Base-by-base conservation (phyloP, 169 alveolate genomes). In the Eimeria brunetti region DNA sequence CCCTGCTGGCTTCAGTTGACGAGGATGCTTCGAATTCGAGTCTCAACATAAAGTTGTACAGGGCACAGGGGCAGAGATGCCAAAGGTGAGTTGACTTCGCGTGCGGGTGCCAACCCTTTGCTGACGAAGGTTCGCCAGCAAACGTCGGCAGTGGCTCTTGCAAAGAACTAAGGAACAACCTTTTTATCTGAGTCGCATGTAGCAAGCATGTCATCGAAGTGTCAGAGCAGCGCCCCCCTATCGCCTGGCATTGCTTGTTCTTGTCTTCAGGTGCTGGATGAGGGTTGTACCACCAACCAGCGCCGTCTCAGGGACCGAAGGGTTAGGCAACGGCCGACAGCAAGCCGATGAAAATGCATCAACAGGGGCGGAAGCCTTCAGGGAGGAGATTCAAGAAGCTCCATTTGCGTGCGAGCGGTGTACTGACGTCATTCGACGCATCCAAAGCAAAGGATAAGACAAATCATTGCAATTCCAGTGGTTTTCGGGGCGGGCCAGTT, bases 381-480 rank as follows among this genome's bases (percentile, higher is more conserved):
- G 20, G n/a, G 36, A 49, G 20, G 92, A 46, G 1, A 22, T 46
- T 62, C 49, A 22, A 44, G 62, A 60, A 20, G 33, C 67, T 24
- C 92, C 92, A 41, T 62, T 62, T 71, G 92, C 92, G 36, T 86
- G 92, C 49, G 83, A 38, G 58, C 60, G 92, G 62, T 86, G 92
- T 22, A 58, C 78, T 44, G 92, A 86, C 81, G 92, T 62, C 81
- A 86, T 86, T 81, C 49, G 81, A 4, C 58, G 30, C 58, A 38
- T 44, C 78, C 49, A 86, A 3, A 41, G 62, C 81, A 58, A 86
- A 44, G 24, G 44, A 6, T 62, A 22, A 84, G 38, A 56, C 83
- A 38, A 22, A 5, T 11, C 46, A 38, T 73, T 73, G 30, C 51
- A 36, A 20, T 38, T 73, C 18, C 83, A 49, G 91, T 60, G 56